Percentiles rank a stretch among this genome's conserved stretches.
Conservation (phyloP, 129 eudicot species). For the Glebionis coronaria region DNA sequence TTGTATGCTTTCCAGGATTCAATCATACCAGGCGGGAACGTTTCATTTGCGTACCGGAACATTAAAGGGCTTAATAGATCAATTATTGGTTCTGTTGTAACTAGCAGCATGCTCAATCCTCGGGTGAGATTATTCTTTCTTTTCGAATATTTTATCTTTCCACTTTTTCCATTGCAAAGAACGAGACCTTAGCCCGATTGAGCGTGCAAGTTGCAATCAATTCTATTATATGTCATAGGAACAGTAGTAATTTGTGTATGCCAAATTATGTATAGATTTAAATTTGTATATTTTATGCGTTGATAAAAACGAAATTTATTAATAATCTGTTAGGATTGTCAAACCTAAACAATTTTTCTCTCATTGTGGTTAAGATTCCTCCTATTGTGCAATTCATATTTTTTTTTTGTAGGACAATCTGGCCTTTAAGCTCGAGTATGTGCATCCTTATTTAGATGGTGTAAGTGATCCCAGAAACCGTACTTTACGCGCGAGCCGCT, state of each 20-base stretch:
- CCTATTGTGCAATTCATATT: background rate
- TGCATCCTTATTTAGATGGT: conserved; percentile 89
- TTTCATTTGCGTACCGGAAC: conserved; percentile 84
- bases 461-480: conserved; percentile 69
- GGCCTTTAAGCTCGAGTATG: conserved; percentile 81
- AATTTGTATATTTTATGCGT: background rate
- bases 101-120: conserved; percentile 90
- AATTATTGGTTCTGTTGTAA: conserved; percentile 74
- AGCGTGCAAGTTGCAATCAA: background rate
- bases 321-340: background rate
- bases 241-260: background rate
- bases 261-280: background rate
- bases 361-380: background rate
- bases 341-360: background rate
- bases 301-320: background rate
- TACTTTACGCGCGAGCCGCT: conserved; percentile 68
- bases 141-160: background rate
- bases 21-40: conserved; percentile 85
- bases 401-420: conserved; percentile 76
- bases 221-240: background rate
- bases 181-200: background rate
- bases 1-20: conserved; percentile 61
- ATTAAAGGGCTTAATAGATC: conserved; percentile 83
- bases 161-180: background rate
- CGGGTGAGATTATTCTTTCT: conserved; percentile 48